Evolutionary conservation across 148 eudicot genomes (phyloP), one percentile per base, ranked within the genome.

Genomic region (Chenopodium berlandieri): DNA sequence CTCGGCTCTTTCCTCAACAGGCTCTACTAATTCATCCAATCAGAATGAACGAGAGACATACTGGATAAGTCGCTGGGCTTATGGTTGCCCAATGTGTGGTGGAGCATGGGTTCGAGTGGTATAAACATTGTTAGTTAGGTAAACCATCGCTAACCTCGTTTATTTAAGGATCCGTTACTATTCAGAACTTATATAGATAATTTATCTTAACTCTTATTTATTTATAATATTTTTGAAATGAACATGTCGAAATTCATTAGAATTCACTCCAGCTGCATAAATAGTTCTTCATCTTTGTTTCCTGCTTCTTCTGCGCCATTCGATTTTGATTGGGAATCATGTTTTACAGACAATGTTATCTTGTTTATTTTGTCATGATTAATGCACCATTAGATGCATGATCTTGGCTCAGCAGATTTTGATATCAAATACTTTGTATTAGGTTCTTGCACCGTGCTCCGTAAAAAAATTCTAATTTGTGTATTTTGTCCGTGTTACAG

Each of bases 51-150:
- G 90, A 83, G 97, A 95, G 79, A 83, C 82, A 74, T 95, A 92
- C 91, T 95, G 99, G 99, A 91, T 95, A 82, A 90, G 97, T 84
- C 93, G 99, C 31, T 95, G 99, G 99, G 97, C 89, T 73, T 86
- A 86, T 81, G 97, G 99, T 30, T 95, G 99, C 83, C 99, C 99
- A 48, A 95, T 95, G 90, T 95, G 99, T 79, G 99, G 99, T 13
- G 99, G 99, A 75, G 86, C 95, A 34, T 95, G 99, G 99, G 93
- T 95, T 75, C 94, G 97, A 60, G 99, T 95, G 71, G 99, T 93
- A 83, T 95, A 90, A 82, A 75, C 58, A n/a, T 75, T 27, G 30
- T 22, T 30, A 47, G 23, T 30, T 78, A 65, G 85, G 81, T 83
- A 73, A 13, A 71, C 60, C 50, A 12, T 75, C 12, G 56, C 50